phyloP scores from a whole-genome alignment of 208 protist species.

The Acanthamoeba triangularis region DNA sequence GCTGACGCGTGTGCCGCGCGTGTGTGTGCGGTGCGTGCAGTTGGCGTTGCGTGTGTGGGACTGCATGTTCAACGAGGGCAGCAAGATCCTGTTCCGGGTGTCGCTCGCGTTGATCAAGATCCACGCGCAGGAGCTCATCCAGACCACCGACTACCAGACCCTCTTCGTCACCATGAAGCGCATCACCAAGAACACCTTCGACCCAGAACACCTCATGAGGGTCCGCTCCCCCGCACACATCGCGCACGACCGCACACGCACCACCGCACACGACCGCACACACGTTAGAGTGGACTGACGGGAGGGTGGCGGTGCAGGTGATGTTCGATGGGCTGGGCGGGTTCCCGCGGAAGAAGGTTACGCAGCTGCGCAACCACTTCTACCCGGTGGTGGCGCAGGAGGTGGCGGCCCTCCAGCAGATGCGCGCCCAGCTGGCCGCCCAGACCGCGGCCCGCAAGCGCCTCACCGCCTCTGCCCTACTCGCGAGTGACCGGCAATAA shows the following conservation, averaged over 20 bases:
- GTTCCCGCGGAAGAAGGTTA: slow-evolving; percentile 46
- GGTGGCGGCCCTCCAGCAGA: slow-evolving; percentile 36
- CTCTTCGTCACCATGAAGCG: slow-evolving; percentile 51
- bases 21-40: slow-evolving; percentile 2
- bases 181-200: slow-evolving; percentile 24
- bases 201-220: slow-evolving; percentile 29
- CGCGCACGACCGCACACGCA: not conserved
- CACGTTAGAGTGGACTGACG: not conserved
- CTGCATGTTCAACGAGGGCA: slow-evolving; percentile 86
- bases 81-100: slow-evolving; percentile 87
- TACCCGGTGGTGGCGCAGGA: slow-evolving; percentile 34
- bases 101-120: slow-evolving; percentile 80
- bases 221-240: not conserved
- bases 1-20: not conserved
- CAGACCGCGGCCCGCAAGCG: not conserved
- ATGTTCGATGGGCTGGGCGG: slow-evolving; percentile 43
- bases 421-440: slow-evolving; percentile 24
- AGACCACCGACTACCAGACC: slow-evolving; percentile 55
- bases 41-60: slow-evolving; percentile 87
- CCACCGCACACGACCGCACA: not conserved
- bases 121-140: slow-evolving; percentile 78
- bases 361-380: slow-evolving; percentile 57
- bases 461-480: not conserved
- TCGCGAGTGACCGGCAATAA: not conserved
- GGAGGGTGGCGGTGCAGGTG: not conserved